These are phyloP conservation scores for Colletotrichum cordylinicola DNA, from an alignment of 2,329 filamentous ascomycete genomes.

Conservation along the genomic window DNA sequence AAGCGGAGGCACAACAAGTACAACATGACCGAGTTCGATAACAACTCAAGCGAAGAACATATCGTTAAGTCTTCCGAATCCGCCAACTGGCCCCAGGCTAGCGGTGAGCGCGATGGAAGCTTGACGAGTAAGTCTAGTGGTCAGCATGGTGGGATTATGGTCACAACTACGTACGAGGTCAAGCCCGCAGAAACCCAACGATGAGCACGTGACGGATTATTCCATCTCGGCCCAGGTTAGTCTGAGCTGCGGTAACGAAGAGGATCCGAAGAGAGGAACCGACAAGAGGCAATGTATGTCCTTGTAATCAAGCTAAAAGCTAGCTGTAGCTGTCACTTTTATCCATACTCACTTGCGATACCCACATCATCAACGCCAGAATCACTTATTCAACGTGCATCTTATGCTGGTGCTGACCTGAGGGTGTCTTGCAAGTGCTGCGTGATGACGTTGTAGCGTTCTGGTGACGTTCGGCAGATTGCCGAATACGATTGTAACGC, in stretches of 20 bases:
- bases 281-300: background rate
- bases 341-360: background rate
- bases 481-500: background rate
- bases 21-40: slow-evolving; percentile 27
- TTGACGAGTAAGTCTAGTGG: background rate
- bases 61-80: slow-evolving; percentile 29
- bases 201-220: background rate
- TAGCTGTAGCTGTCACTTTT: background rate
- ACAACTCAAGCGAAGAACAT: slow-evolving; percentile 36
- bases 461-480: background rate
- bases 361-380: background rate
- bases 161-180: slow-evolving; percentile 11
- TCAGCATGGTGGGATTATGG: slow-evolving; percentile 2
- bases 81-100: background rate
- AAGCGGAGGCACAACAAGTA: slow-evolving; percentile 13
- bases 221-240: background rate
- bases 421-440: background rate
- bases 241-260: background rate
- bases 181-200: background rate
- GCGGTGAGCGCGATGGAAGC: background rate
- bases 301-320: background rate
- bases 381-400: background rate
- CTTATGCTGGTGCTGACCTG: background rate
- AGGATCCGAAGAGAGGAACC: background rate
- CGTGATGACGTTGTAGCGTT: background rate